Evolutionary conservation across 768 basidiomycete species (phyloP).

Genomic region (Daedalea quercina): DNA sequence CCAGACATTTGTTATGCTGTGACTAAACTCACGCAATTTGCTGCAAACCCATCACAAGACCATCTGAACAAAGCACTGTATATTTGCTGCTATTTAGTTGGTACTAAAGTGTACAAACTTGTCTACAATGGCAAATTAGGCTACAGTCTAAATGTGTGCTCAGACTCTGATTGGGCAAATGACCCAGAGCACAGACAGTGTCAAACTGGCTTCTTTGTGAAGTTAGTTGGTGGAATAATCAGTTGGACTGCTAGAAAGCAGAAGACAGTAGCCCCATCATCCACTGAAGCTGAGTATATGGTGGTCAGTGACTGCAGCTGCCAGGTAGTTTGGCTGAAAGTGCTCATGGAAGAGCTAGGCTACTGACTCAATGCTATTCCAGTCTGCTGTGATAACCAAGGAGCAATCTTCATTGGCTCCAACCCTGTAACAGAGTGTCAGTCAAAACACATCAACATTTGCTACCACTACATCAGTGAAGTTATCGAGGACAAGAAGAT

Average conservation of each 20-base stretch:
- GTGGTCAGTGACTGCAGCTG: neutral
- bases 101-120: slow-evolving; percentile 1
- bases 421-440: neutral
- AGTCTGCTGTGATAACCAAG: slow-evolving; percentile 3
- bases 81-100: slow-evolving; percentile 1
- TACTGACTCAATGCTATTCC: neutral
- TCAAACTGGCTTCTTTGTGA: slow-evolving; percentile 2
- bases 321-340: slow-evolving; percentile 2
- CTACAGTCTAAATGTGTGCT: neutral
- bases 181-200: slow-evolving; percentile 1
- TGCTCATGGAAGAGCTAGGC: neutral
- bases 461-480: slow-evolving; percentile 4
- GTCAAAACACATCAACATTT: slow-evolving; percentile 3
- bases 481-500: neutral
- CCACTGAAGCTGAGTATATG: slow-evolving; percentile 6
- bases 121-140: neutral
- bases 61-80: neutral
- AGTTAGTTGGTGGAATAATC: neutral
- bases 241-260: slow-evolving; percentile 4
- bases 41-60: slow-evolving; percentile 22
- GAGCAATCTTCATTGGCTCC: neutral
- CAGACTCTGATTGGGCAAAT: slow-evolving; percentile 5
- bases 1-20: slow-evolving; percentile 36
- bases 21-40: slow-evolving; percentile 25
- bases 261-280: neutral